Base-by-base conservation (phyloP, 2,329 filamentous ascomycete species). In the Colletotrichum horii region DNA sequence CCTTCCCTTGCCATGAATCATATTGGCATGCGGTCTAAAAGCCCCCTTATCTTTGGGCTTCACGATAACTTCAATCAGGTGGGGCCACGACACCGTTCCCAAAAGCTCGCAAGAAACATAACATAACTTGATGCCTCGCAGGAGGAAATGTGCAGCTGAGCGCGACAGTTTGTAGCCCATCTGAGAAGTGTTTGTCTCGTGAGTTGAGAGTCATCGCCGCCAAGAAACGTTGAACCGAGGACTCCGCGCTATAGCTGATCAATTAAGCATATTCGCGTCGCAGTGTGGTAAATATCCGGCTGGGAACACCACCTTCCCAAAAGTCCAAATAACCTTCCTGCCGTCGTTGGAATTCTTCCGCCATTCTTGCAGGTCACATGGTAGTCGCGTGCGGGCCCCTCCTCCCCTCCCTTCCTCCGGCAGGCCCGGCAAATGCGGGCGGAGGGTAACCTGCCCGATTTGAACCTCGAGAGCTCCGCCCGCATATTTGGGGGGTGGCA, bases 311-410 rank as follows among this genome's bases (percentile, higher is more conserved):
- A 52, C 62, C 62, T 52, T 66, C 62, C 62, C 22, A 4, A 66
- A 48, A 4, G 19, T 12, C 9, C 9, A 48, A 16, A 8, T 6
- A 64, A 15, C 19, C 1, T 64, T 43, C 15, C 61, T 16, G n/a
- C 22, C 61, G 34, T 38, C 6, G 14, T 48, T 66, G 36, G 6
- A 66, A 30, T 22, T 66, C 15, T 66, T 52, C 24, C 62, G 62
- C 26, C 32, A 48, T 65, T 65, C 62, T 19, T 24, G 36, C 62
- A 48, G 36, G 62, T 65, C 34, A 65, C 61, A 43, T 65, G 61
- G 62, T 6, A 48, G 62, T 66, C 62, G 62, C 62, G 34, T 48
- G 62, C 62, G 36, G 43, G 12, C 24, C 24, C 58, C 58, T 61
- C 28, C 16, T 26, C 6, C 12, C 22, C 22, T 58, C 22, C 4